Evolutionary conservation across 345 rosid genomes (phyloP).

Genomic region (Mallotus nudiflorus): DNA sequence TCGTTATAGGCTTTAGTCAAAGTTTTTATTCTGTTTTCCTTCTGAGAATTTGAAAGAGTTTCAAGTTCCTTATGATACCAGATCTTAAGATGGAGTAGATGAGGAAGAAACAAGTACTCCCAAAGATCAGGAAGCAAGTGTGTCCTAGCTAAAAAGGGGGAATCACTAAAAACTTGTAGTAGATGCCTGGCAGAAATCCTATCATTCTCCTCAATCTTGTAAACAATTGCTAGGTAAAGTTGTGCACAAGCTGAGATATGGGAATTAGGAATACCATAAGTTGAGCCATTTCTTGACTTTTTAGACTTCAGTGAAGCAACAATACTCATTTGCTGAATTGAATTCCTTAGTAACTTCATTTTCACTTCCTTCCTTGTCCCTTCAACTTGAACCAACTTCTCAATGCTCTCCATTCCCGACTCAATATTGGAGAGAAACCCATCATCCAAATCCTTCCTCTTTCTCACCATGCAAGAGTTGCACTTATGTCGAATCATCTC

Average conservation of each 20-base stretch:
- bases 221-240: constrained; percentile 51
- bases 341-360: constrained; percentile 31
- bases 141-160: constrained; percentile 54
- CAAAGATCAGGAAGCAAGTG: constrained; percentile 67
- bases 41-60: constrained; percentile 26
- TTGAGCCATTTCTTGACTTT: constrained; percentile 32
- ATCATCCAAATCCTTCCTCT: constrained; percentile 26
- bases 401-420: constrained; percentile 41
- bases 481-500: constrained; percentile 41
- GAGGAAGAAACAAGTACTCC: constrained; percentile 71
- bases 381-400: constrained; percentile 34
- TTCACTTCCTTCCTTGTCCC: constrained; percentile 28
- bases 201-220: constrained; percentile 60
- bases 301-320: constrained; percentile 51
- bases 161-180: constrained; percentile 56
- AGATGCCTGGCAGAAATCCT: constrained; percentile 48
- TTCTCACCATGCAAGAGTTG: constrained; percentile 32
- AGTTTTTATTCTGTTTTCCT: constrained; percentile 37
- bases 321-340: constrained; percentile 38
- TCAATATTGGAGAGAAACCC: constrained; percentile 38
- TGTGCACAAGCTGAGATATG: constrained; percentile 62
- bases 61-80: constrained; percentile 59
- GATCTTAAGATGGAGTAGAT: constrained; percentile 63
- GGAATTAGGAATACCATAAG: constrained; percentile 51
- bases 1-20: constrained; percentile 44